Base-by-base conservation (phyloP, 1,284 basidiomycete species). In the Microbotryum intermedium region DNA sequence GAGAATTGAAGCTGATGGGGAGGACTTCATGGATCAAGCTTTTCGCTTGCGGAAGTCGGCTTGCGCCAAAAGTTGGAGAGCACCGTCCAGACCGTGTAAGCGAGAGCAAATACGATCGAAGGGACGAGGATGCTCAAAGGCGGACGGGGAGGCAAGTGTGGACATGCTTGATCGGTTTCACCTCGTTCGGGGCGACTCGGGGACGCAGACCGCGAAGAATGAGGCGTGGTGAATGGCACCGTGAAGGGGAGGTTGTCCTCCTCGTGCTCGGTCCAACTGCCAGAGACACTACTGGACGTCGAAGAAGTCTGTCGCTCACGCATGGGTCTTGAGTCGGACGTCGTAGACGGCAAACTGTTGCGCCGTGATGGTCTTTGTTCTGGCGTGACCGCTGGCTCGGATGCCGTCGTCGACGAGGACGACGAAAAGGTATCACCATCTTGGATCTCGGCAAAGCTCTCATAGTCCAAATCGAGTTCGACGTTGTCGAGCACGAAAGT, bases 91-190 rank as follows among this genome's bases (percentile, higher is more conserved):
- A 65, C 29, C 5, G 63, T 61, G n/a, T 54, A 54, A 28, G 57
- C 7, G 5, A 65, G 46, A 25, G 61, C 64, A n/a, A 61, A 55
- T 6, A 66, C 3, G 43, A 66, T 28, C 3, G 56, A 58, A 6
- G 64, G 64, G 44, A 66, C 26, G 25, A 66, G 59, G 26, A 60
- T 34, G 2, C 46, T 46, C 16, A 62, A 54, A 7, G 57, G 61
- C 30, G 64, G 64, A 4, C 64, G 58, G 20, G 61, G 64, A 13
- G 64, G 64, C 13, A 66, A 57, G 6, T 16, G 30, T 26, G 18
- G 55, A 29, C 39, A 5, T n/a, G 48, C 23, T 5, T 34, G 23
- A 30, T 11, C 50, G 13, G 43, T 29, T 28, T 5, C 55, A 16
- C 26, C 44, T 30, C 21, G 61, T 51, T 3, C 50, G 50, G 9